Percentiles rank a stretch among this genome's conserved stretches.
Evolutionary conservation across 208 protist genomes (phyloP).

Genomic region (Herpetomonas samuelpessoai): DNA sequence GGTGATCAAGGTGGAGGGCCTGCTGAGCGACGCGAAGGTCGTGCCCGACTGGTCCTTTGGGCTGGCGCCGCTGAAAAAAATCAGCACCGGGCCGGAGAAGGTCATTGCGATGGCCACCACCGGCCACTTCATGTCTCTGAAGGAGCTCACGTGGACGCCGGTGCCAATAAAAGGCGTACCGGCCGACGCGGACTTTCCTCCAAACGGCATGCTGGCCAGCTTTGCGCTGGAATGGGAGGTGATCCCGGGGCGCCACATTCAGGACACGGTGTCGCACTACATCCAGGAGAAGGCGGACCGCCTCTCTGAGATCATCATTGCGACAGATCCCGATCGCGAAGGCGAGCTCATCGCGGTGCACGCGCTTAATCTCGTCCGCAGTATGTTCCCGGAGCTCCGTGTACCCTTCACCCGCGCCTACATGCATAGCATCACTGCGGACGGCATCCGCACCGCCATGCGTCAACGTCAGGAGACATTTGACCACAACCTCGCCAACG

Average conservation of each 20-base stretch:
- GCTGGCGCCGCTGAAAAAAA: slow-evolving; percentile 29
- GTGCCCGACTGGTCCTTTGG: slow-evolving; percentile 84
- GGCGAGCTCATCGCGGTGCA: slow-evolving; percentile 91
- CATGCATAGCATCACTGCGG: slow-evolving; percentile 90
- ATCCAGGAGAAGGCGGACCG: slow-evolving; percentile 74
- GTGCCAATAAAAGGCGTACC: not conserved
- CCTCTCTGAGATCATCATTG: slow-evolving; percentile 88
- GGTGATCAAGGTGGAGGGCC: slow-evolving; percentile 84
- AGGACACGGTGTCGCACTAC: slow-evolving; percentile 78
- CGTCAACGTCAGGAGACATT: slow-evolving; percentile 54
- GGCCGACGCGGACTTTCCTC: slow-evolving; percentile 36
- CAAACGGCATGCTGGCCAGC: slow-evolving; percentile 54
- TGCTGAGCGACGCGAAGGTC: slow-evolving; percentile 76
- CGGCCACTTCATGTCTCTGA: slow-evolving; percentile 87
- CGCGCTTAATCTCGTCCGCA: slow-evolving; percentile 63
- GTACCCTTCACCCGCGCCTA: slow-evolving; percentile 89
- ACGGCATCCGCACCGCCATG: slow-evolving; percentile 80
- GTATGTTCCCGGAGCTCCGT: slow-evolving; percentile 73
- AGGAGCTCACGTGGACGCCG: slow-evolving; percentile 69
- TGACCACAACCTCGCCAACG: slow-evolving; percentile 84
- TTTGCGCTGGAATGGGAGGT: slow-evolving; percentile 80
- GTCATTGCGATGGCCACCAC: slow-evolving; percentile 83
- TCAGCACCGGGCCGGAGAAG: slow-evolving; percentile 61
- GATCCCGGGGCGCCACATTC: slow-evolving; percentile 67
- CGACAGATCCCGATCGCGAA: slow-evolving; percentile 89